Evolutionary conservation across 2,329 filamentous ascomycete genomes (phyloP).

Genomic region (Pseudocercospora eumusae): DNA sequence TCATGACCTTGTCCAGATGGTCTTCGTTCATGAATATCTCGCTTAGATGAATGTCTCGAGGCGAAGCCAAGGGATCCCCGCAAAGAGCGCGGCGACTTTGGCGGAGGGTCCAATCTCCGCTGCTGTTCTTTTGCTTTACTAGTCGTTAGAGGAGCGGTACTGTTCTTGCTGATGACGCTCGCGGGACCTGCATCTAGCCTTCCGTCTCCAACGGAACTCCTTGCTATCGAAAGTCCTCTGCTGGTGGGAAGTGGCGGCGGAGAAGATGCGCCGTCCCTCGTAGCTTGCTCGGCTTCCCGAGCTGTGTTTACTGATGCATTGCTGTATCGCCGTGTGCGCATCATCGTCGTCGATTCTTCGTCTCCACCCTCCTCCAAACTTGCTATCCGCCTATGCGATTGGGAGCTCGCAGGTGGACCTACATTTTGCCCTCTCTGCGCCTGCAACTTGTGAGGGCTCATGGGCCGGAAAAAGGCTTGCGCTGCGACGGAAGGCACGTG

Average conservation of each 20-base stretch:
- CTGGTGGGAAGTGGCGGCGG: slow-evolving; percentile 63
- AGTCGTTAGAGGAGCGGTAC: slow-evolving; percentile 70
- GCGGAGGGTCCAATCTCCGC: slow-evolving; percentile 30
- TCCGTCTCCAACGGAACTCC: slow-evolving; percentile 17
- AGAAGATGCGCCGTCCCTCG: slow-evolving; percentile 44
- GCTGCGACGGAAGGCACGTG: slow-evolving; percentile 89
- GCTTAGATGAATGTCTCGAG: slow-evolving; percentile 27
- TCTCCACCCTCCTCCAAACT: slow-evolving; percentile 29
- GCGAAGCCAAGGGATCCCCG: slow-evolving; percentile 34
- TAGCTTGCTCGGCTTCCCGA: slow-evolving; percentile 38
- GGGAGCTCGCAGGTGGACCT: slow-evolving; percentile 23
- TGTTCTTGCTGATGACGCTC: slow-evolving; percentile 70
- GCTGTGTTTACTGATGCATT: slow-evolving; percentile 56
- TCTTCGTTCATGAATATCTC: slow-evolving; percentile 22
- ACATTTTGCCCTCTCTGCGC: slow-evolving; percentile 70
- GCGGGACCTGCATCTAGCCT: slow-evolving; percentile 33
- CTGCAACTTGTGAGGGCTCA: slow-evolving; percentile 94
- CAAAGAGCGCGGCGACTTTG: slow-evolving; percentile 32
- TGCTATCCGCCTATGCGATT: slow-evolving; percentile 13
- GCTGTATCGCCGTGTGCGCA: slow-evolving; percentile 58
- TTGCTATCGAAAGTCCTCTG: slow-evolving; percentile 70
- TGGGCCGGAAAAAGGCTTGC: slow-evolving; percentile 90
- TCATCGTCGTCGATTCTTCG: slow-evolving; percentile 36
- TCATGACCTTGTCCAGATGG: slow-evolving; percentile 41
- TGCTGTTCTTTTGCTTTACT: slow-evolving; percentile 13